A percentile compares a stretch with the other conserved stretches of the same genome.
These are phyloP conservation scores for Saccharomycopsis javanensis DNA, from an alignment of 805 yeast species.

Conservation along the genomic window DNA sequence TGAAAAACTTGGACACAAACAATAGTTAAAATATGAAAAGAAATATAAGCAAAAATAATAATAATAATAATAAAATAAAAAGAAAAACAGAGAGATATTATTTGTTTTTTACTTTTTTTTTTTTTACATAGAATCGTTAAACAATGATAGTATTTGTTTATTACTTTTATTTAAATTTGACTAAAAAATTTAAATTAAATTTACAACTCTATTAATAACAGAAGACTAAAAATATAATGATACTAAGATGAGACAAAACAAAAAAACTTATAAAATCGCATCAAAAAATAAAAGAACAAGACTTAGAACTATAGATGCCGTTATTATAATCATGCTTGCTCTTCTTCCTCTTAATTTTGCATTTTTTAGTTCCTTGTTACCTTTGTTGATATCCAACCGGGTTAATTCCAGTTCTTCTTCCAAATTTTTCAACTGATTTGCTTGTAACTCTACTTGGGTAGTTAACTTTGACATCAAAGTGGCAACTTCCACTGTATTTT, in stretches of 20 bases:
- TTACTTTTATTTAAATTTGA: not conserved
- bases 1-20: not conserved
- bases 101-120: not conserved
- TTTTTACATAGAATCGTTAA: not conserved
- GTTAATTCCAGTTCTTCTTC: conserved; percentile 34
- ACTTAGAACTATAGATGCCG: conserved; percentile 26
- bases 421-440: conserved; percentile 32
- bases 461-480: conserved; percentile 35
- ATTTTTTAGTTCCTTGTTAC: conserved; percentile 32
- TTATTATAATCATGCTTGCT: conserved; percentile 25
- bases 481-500: conserved; percentile 36
- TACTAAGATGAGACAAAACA: not conserved
- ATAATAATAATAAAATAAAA: too few relatives aligned
- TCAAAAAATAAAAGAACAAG: conserved; percentile 26
- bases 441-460: conserved; percentile 34
- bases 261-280: conserved; percentile 18
- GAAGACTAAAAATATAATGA: too few relatives aligned
- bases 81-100: not conserved
- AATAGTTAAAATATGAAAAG: too few relatives aligned
- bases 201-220: not conserved
- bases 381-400: conserved; percentile 32
- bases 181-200: too few relatives aligned
- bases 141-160: not conserved
- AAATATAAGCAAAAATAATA: too few relatives aligned
- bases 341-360: conserved; percentile 33